phyloP scores from a whole-genome alignment of 805 yeast species.

The Kuraishia hungarica region DNA sequence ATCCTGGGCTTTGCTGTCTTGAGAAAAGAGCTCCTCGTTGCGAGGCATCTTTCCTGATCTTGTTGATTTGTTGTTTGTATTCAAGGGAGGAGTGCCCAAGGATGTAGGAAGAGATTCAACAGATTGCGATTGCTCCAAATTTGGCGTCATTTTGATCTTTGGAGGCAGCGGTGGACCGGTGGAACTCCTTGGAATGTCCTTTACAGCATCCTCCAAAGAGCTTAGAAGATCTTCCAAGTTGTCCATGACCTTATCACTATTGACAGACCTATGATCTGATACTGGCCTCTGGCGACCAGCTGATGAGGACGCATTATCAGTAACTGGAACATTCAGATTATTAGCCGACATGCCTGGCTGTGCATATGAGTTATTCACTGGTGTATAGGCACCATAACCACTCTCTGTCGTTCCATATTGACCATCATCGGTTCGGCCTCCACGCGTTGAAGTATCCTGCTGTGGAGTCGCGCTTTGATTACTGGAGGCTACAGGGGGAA shows the following conservation, averaged over 20 bases:
- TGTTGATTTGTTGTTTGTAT: not conserved
- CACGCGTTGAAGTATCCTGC: too few relatives aligned
- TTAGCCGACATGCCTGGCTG: not conserved
- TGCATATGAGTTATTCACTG: not conserved
- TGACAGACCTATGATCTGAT: not conserved
- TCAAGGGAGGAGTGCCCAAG: not conserved
- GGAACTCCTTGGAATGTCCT: not conserved
- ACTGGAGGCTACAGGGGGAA: too few relatives aligned
- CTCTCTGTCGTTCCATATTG: too few relatives aligned
- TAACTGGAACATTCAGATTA: not conserved
- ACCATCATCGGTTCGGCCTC: too few relatives aligned
- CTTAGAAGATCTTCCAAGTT: not conserved
- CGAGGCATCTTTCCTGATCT: not conserved
- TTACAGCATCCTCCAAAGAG: not conserved
- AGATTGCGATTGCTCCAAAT: not conserved
- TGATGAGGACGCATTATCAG: not conserved
- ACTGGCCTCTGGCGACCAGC: not conserved
- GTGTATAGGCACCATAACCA: too few relatives aligned
- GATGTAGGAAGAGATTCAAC: not conserved
- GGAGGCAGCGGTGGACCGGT: conserved; percentile 5
- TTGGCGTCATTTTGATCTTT: conserved; percentile 16
- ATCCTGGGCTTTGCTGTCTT: not conserved
- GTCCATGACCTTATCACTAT: not conserved
- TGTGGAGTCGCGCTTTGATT: too few relatives aligned
- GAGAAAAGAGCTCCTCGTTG: not conserved